Evolutionary conservation across 495 filamentous ascomycete genomes (phyloP).

Genomic region (Penicillium desertorum): DNA sequence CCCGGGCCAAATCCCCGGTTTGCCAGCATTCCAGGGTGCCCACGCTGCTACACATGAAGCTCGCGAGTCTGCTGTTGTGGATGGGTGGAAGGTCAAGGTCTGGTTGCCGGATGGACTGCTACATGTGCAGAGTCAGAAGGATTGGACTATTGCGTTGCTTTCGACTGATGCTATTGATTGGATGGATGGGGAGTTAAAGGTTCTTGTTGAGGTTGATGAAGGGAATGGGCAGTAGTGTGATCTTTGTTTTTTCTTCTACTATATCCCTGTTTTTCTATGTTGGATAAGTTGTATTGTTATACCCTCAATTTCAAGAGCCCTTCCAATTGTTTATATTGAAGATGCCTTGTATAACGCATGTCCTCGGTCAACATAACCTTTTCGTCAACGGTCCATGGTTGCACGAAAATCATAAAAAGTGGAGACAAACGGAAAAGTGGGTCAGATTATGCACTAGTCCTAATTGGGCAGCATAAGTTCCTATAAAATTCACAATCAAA

Average conservation of each 20-base stretch:
- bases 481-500: background rate
- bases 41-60: conserved; percentile 19
- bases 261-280: conserved; percentile 12
- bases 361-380: background rate
- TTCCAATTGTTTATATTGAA: background rate
- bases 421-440: background rate
- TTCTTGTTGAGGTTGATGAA: conserved; percentile 42
- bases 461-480: background rate
- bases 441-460: background rate
- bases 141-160: conserved; percentile 47
- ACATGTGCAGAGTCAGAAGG: conserved; percentile 39
- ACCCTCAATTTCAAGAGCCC: background rate
- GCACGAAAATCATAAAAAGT: background rate
- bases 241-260: conserved; percentile 1
- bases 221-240: conserved; percentile 13
- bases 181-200: conserved; percentile 53
- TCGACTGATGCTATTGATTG: conserved; percentile 49
- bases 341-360: background rate
- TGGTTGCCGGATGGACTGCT: conserved; percentile 45
- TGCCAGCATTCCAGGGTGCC: conserved; percentile 16
- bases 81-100: conserved; percentile 40
- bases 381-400: background rate
- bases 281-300: conserved; percentile 1
- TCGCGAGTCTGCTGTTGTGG: conserved; percentile 18
- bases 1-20: conserved; percentile 33